A percentile compares a stretch with the other conserved stretches of the same genome.
Evolutionary conservation across 1,284 basidiomycete genomes (phyloP).

Genomic region (Sphagnurus paluster): DNA sequence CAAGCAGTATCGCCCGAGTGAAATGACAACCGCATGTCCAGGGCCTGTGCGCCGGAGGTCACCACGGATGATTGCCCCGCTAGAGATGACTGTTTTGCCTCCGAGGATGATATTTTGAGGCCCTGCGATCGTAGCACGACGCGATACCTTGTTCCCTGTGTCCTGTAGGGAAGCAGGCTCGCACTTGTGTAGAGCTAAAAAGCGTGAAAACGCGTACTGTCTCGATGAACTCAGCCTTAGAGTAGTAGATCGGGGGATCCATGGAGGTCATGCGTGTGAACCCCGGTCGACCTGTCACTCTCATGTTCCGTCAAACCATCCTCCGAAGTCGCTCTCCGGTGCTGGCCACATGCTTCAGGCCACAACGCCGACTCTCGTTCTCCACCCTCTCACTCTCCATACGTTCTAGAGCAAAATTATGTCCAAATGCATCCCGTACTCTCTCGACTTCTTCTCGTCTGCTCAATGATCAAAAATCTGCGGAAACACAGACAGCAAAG

Average conservation of each 20-base stretch:
- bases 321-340: conserved; percentile 7
- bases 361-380: conserved; percentile 4
- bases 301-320: conserved; percentile 14
- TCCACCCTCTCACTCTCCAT: neutral
- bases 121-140: conserved; percentile 90
- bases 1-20: conserved; percentile 89
- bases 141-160: conserved; percentile 91
- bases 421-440: neutral
- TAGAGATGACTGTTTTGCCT: conserved; percentile 95
- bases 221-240: conserved; percentile 79
- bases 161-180: conserved; percentile 42
- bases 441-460: conserved; percentile 4
- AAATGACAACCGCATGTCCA: conserved; percentile 90
- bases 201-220: conserved; percentile 50
- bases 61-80: conserved; percentile 84
- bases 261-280: conserved; percentile 32
- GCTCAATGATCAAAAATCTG: conserved; percentile 9
- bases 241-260: conserved; percentile 73
- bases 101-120: conserved; percentile 97
- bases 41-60: conserved; percentile 84
- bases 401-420: neutral
- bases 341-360: conserved; percentile 10
- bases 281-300: neutral
- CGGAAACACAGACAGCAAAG: conserved; percentile 8
- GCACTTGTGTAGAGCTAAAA: conserved; percentile 1